Evolutionary conservation across 768 basidiomycete genomes (phyloP), one percentile per base, ranked within the genome.

Genomic region (Auricularia auricula-judae): DNA sequence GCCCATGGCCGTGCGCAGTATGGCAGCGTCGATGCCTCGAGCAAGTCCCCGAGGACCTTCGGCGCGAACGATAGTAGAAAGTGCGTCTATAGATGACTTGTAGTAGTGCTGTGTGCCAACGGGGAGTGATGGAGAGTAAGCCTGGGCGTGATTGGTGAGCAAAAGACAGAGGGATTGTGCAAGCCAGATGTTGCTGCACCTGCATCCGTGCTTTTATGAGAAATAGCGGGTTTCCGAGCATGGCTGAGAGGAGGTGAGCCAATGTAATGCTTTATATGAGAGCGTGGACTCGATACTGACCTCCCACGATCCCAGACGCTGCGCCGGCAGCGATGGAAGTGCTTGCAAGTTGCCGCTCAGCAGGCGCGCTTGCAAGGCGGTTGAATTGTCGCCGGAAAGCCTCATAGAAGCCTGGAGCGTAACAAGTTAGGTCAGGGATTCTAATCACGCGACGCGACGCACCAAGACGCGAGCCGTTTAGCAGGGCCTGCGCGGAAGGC

Each of bases 191-290:
- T 75, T 61, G 29, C 29, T 29, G 29, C 18, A 87, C 89, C 81
- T 99, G 97, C 89, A 99, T 98, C 56, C 97, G 85, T 4, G 97
- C 97, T 77, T 99, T 99, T 72, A 99, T 86, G 64, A 99, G 79
- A 76, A 97, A 99, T 12, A 97, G 76, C 0, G 94, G 94, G 73
- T 92, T 96, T 51, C 93, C 94, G 53, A 94, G 75, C 62, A 81
- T 80, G 0, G 89, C 89, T 89, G 65, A 36, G 42, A 16, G 44
- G 4, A 47, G 11, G 23, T 64, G 43, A 60, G 56, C 14, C 23
- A 21, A 43, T 42, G 12, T 33, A 18, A 36, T 33, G 23, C 18
- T 36, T 36, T 8, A 44, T 42, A 43, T 62, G 29, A 21, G 42
- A 29, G 65, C 62, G 12, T 12, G 44, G 12, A 16, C 35, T 14